phyloP scores from a whole-genome alignment of 1,139 yeast genomes.

The Hansenula anomala region DNA sequence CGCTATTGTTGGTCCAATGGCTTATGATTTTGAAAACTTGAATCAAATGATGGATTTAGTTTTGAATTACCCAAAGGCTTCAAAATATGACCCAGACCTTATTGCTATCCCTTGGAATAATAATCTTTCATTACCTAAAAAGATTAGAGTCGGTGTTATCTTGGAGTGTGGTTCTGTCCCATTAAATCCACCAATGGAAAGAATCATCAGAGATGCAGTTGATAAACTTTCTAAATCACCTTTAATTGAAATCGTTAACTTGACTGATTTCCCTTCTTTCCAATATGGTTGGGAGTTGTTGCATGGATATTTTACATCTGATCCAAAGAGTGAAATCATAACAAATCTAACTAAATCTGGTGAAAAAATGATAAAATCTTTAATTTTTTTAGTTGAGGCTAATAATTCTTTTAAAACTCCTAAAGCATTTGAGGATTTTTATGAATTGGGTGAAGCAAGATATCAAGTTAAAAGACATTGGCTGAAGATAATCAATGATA shows the following conservation, averaged over 20 bases:
- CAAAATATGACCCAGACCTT: slow-evolving; percentile 45
- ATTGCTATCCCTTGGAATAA: slow-evolving; percentile 51
- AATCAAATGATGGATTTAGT: slow-evolving; percentile 56
- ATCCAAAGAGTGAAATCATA: slow-evolving; percentile 52
- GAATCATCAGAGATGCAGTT: slow-evolving; percentile 35
- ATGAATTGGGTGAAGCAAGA: no score
- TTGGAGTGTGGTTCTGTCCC: slow-evolving; percentile 37
- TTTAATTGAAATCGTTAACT: slow-evolving; percentile 34
- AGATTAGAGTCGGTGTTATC: slow-evolving; percentile 35
- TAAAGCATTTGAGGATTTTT: slow-evolving; percentile 32
- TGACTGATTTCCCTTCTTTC: slow-evolving; percentile 43
- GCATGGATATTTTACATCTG: slow-evolving; percentile 34
- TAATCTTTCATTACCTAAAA: slow-evolving; percentile 33
- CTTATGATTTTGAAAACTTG: slow-evolving; percentile 53
- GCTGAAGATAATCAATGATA: no score
- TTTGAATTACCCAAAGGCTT: slow-evolving; percentile 50
- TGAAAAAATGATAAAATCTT: slow-evolving; percentile 42
- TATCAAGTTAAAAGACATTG: no score
- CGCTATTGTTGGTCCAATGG: slow-evolving; percentile 58
- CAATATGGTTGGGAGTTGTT: slow-evolving; percentile 47
- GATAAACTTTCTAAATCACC: slow-evolving; percentile 35
- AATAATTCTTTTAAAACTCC: slow-evolving; percentile 44
- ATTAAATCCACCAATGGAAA: slow-evolving; percentile 48
- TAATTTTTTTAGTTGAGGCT: slow-evolving; percentile 40
- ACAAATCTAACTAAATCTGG: slow-evolving; percentile 48